Evolutionary conservation across 148 eudicot species (phyloP).

Genomic region (Arctostaphylos glauca): DNA sequence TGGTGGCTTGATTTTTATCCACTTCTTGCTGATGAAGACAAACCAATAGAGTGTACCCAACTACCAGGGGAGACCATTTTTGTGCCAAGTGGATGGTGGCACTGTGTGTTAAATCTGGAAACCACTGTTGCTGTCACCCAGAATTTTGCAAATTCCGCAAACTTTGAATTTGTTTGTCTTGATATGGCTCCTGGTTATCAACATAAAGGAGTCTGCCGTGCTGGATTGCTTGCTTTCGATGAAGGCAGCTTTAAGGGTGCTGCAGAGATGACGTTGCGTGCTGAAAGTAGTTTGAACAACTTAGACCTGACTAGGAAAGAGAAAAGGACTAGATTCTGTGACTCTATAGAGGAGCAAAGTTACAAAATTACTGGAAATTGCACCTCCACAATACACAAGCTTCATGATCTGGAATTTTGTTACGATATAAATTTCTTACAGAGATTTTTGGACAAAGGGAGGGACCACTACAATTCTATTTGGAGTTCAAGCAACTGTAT

Average conservation of each 20-base stretch:
- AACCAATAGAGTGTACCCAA: conserved; percentile 93
- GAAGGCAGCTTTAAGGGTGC: conserved; percentile 36
- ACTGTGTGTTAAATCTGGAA: conserved; percentile 91
- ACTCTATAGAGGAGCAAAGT: conserved; percentile 26
- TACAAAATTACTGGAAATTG: conserved; percentile 20
- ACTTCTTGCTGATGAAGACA: conserved; percentile 76
- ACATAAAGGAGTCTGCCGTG: conserved; percentile 96
- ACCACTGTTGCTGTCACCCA: conserved; percentile 89
- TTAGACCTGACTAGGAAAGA: conserved; percentile 45
- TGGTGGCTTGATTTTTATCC: conserved; percentile 99
- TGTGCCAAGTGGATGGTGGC: conserved; percentile 99
- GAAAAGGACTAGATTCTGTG: conserved; percentile 42
- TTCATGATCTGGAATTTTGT: conserved; percentile 45
- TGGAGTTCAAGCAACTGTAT: conserved; percentile 84
- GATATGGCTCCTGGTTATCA: conserved; percentile 98
- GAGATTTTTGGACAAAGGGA: conserved; percentile 66
- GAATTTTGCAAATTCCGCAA: conserved; percentile 81
- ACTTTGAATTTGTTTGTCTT: conserved; percentile 89
- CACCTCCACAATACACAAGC: conserved; percentile 25
- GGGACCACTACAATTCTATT: conserved; percentile 73
- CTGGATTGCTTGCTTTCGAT: conserved; percentile 83
- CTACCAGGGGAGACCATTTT: conserved; percentile 93
- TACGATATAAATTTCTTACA: conserved; percentile 75
- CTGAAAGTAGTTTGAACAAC: conserved; percentile 28
- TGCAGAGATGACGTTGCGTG: conserved; percentile 23